Conservation (phyloP, 2,329 filamentous ascomycete species). For the Xylariales sp. region DNA sequence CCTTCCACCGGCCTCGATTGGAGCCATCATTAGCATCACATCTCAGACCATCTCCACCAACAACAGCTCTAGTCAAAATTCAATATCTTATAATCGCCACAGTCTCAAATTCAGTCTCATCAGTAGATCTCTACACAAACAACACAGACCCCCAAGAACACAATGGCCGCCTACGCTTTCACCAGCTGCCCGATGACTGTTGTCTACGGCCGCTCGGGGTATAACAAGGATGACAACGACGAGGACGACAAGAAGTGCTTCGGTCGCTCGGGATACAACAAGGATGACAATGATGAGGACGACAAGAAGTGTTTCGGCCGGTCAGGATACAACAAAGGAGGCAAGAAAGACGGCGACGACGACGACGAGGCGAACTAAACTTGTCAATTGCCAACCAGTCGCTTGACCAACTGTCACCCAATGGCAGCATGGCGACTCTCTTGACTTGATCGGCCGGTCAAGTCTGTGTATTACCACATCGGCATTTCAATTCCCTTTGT, state of each 20-base stretch:
- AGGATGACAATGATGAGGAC: conserved; percentile 26
- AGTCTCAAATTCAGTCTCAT: too few relatives aligned
- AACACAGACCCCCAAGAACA: too few relatives aligned
- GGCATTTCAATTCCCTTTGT: conserved; percentile 6
- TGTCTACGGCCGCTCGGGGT: conserved; percentile 17
- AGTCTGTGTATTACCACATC: conserved; percentile 6
- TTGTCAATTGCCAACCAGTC: background rate
- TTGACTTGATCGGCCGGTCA: too few relatives aligned
- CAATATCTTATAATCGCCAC: conserved; percentile 5
- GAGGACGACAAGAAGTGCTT: conserved; percentile 17
- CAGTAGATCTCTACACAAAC: too few relatives aligned
- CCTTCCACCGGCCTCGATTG: background rate
- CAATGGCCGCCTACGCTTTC: conserved; percentile 34
- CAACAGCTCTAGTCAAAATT: conserved; percentile 6
- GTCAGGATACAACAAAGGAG: conserved; percentile 30
- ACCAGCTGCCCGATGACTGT: conserved; percentile 27
- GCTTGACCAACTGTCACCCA: too few relatives aligned
- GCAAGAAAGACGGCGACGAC: conserved; percentile 18
- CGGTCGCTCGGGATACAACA: conserved; percentile 31
- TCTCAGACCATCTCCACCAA: background rate
- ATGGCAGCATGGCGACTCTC: too few relatives aligned
- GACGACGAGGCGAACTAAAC: conserved; percentile 12
- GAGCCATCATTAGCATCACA: conserved; percentile 3
- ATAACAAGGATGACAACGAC: conserved; percentile 15
- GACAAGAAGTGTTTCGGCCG: conserved; percentile 26